Conservation (phyloP, 2,329 filamentous ascomycete genomes). For the Pochonia chlamydosporia region DNA sequence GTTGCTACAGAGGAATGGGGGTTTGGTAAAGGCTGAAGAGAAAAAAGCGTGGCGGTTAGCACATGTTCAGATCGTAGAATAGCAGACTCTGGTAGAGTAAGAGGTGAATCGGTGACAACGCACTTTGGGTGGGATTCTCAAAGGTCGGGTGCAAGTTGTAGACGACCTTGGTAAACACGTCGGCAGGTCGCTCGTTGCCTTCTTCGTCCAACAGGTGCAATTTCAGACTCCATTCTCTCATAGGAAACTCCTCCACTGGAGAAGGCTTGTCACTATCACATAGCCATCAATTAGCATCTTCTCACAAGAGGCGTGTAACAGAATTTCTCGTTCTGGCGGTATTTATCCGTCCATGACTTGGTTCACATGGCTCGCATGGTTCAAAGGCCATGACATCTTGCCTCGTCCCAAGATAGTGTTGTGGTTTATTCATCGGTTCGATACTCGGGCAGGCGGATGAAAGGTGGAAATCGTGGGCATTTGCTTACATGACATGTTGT, state of each 20-base stretch:
- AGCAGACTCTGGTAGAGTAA: neutral
- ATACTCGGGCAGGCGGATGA: neutral
- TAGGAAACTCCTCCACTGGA: constrained; percentile 80
- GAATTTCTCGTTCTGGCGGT: neutral
- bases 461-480: neutral
- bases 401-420: neutral
- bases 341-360: neutral
- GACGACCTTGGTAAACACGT: constrained; percentile 82
- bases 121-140: constrained; percentile 79
- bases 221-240: constrained; percentile 87
- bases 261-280: constrained; percentile 66
- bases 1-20: constrained; percentile 85
- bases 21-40: constrained; percentile 64
- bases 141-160: constrained; percentile 96
- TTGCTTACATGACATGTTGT: constrained; percentile 75
- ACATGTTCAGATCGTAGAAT: neutral
- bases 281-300: constrained; percentile 7
- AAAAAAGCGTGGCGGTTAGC: neutral
- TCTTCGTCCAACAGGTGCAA: constrained; percentile 80
- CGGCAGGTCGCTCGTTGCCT: constrained; percentile 77
- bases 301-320: neutral
- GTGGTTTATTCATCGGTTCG: neutral
- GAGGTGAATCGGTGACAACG: constrained; percentile 29
- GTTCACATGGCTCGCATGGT: neutral
- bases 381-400: neutral